A percentile compares a stretch with the other conserved stretches of the same genome.
Conservation (phyloP, 345 rosid species). For the Citrus reticulata region DNA sequence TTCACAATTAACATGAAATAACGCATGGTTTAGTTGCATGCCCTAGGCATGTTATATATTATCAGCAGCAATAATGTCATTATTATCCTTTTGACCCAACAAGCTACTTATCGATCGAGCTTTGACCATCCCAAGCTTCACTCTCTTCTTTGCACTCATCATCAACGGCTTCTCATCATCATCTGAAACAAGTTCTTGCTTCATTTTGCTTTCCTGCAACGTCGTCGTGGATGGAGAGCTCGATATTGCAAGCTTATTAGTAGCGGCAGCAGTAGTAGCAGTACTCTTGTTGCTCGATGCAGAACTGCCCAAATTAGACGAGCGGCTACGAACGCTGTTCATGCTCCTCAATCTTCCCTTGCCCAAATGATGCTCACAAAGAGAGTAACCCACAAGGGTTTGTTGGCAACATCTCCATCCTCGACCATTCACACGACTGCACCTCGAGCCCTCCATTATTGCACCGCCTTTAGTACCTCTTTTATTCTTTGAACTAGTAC, state of each 20-base stretch:
- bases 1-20: neutral
- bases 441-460: constrained; percentile 78
- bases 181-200: neutral
- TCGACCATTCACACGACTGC: constrained; percentile 93
- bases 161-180: constrained; percentile 23
- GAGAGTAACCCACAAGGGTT: constrained; percentile 88
- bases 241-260: neutral
- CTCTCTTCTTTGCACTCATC: constrained; percentile 43
- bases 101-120: constrained; percentile 94
- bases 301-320: constrained; percentile 4
- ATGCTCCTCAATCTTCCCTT: constrained; percentile 90
- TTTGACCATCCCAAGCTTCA: constrained; percentile 84
- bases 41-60: neutral
- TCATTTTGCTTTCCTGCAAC: neutral
- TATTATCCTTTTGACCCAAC: constrained; percentile 49
- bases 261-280: too few relatives aligned
- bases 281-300: constrained; percentile 1
- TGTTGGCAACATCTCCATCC: constrained; percentile 98
- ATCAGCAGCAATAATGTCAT: constrained; percentile 14
- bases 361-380: constrained; percentile 95
- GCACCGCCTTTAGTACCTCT: constrained; percentile 43
- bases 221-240: neutral
- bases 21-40: neutral
- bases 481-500: constrained; percentile 28
- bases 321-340: constrained; percentile 39